phyloP scores from a whole-genome alignment of 495 filamentous ascomycete genomes.

The Podospora bellae-mahoneyi region DNA sequence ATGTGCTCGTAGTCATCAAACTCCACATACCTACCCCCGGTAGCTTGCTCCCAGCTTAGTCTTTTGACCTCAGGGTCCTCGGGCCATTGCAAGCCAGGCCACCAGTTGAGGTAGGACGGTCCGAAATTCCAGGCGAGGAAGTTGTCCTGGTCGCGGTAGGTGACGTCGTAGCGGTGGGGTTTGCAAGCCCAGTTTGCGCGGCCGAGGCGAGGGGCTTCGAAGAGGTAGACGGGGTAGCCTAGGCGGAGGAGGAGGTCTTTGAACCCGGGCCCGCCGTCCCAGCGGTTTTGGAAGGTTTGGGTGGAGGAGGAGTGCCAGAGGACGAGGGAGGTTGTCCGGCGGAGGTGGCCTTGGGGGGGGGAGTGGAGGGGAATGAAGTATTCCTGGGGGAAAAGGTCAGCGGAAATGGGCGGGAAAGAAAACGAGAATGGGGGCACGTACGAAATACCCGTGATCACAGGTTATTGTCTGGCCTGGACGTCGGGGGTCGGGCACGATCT shows the following conservation, averaged over 20 bases:
- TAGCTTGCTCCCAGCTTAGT: not conserved
- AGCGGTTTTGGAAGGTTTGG: conserved; percentile 3
- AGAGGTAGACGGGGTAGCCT: not conserved
- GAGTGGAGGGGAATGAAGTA: conserved; percentile 1
- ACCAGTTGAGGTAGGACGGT: not conserved
- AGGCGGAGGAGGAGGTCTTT: not conserved
- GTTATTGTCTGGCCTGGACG: conserved; percentile 38
- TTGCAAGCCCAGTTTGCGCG: not conserved
- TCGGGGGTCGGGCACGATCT: conserved; percentile 30
- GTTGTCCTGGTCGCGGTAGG: not conserved
- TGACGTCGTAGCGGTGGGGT: not conserved
- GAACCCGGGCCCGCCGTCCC: conserved; percentile 1
- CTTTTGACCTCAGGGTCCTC: not conserved
- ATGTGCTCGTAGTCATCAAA: not conserved
- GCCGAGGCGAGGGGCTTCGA: not conserved
- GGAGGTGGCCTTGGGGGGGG: not conserved
- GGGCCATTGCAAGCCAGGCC: not conserved
- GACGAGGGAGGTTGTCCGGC: not conserved
- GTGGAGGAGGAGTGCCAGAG: conserved; percentile 1
- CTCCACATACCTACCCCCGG: not conserved
- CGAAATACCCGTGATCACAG: conserved; percentile 49
- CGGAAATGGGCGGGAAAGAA: not conserved
- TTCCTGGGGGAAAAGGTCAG: not conserved
- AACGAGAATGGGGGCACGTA: not conserved
- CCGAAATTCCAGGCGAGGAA: not conserved